Evolutionary conservation across 208 protist species (phyloP).

Genomic region (Paratrypanosoma confusum): DNA sequence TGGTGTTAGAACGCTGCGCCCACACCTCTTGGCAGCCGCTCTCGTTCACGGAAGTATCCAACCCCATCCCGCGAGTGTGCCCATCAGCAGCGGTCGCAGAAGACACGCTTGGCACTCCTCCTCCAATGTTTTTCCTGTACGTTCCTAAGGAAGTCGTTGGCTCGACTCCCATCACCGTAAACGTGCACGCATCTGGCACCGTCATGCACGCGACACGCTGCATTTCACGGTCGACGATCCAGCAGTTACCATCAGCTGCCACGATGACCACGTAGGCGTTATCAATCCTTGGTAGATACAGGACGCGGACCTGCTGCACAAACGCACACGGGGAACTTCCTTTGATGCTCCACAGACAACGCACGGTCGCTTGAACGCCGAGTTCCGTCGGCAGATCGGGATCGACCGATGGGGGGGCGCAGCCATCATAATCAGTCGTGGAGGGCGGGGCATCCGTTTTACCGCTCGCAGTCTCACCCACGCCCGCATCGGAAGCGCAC

Average conservation of each 20-base stretch:
- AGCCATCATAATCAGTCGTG: not conserved
- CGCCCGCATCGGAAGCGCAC: conserved; percentile 5
- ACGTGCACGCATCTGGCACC: conserved; percentile 58
- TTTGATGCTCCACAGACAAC: conserved; percentile 18
- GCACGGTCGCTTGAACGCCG: not conserved
- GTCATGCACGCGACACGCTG: conserved; percentile 45
- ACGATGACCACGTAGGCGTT: conserved; percentile 56
- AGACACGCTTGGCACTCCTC: not conserved
- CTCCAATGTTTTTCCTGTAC: not conserved
- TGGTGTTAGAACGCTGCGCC: no score
- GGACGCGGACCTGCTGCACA: conserved; percentile 43
- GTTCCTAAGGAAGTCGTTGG: conserved; percentile 11
- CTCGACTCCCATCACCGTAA: conserved; percentile 40
- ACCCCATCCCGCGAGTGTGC: not conserved
- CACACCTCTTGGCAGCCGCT: no score
- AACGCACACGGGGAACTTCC: conserved; percentile 28
- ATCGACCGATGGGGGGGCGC: not conserved
- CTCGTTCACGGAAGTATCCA: no score
- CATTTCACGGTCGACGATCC: conserved; percentile 29
- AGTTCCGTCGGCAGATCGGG: not conserved
- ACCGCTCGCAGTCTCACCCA: not conserved
- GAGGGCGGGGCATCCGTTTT: not conserved
- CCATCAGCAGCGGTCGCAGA: not conserved
- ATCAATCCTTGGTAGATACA: conserved; percentile 31
- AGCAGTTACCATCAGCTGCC: conserved; percentile 48